Evolutionary conservation across 305 asterid genomes (phyloP).

Genomic region (Fraxinus albicans): DNA sequence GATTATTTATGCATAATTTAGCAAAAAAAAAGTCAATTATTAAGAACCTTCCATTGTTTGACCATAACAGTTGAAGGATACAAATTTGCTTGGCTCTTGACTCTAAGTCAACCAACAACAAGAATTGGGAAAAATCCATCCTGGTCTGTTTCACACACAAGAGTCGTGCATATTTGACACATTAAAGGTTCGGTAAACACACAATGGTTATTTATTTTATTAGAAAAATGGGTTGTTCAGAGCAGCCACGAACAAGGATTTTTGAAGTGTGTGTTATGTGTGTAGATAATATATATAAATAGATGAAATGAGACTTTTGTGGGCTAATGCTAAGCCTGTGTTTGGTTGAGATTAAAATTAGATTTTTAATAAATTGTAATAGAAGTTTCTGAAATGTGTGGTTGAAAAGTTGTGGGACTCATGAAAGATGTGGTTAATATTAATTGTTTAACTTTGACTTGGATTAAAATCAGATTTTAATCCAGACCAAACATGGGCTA

Average conservation of each 20-base stretch:
- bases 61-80: neutral
- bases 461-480: no score
- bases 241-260: conserved; percentile 3
- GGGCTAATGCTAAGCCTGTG: neutral
- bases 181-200: neutral
- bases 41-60: conserved; percentile 2
- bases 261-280: neutral
- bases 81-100: conserved; percentile 24
- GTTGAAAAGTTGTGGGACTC: no score
- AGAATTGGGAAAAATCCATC: conserved; percentile 21
- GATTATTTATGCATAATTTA: conserved; percentile 9
- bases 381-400: no score
- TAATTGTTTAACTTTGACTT: no score
- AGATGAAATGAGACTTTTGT: neutral
- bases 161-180: neutral
- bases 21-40: neutral
- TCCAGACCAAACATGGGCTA: no score
- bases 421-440: no score
- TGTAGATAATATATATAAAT: neutral
- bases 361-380: no score
- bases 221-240: conserved; percentile 11
- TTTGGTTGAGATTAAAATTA: no score
- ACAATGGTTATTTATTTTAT: neutral
- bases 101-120: conserved; percentile 34
- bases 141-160: conserved; percentile 39